These are phyloP conservation scores for Coprinellus micaceus DNA, from an alignment of 768 basidiomycete species.

Conservation along the genomic window DNA sequence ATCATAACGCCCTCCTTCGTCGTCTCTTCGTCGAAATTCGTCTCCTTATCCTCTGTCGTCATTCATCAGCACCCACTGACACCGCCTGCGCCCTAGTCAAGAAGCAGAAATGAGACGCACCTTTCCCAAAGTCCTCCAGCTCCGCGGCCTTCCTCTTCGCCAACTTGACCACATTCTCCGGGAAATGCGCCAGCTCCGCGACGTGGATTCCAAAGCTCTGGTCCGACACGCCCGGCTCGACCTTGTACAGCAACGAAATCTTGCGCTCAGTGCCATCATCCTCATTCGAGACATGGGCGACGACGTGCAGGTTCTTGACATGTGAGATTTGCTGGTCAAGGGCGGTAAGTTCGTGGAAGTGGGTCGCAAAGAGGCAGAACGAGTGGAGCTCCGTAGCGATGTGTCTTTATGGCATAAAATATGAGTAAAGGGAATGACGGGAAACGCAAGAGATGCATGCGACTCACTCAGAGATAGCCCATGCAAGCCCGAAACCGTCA, in stretches of 20 bases:
- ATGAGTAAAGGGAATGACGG: not conserved
- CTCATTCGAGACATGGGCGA: slow-evolving; percentile 87
- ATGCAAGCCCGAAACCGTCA: slow-evolving; percentile 96
- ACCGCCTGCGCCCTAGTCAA: not conserved
- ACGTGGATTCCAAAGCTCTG: slow-evolving; percentile 99
- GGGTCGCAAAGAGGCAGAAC: slow-evolving; percentile 95
- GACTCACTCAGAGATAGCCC: slow-evolving; percentile 97
- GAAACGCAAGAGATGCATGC: not conserved
- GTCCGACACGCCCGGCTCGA: slow-evolving; percentile 89
- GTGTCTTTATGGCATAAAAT: slow-evolving; percentile 48
- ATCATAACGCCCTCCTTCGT: slow-evolving; percentile 77
- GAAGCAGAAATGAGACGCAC: not conserved
- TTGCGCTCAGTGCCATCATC: slow-evolving; percentile 63
- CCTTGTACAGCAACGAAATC: slow-evolving; percentile 92
- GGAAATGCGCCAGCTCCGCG: slow-evolving; percentile 96
- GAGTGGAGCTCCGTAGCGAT: slow-evolving; percentile 90
- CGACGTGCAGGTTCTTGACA: slow-evolving; percentile 94
- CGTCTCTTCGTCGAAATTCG: slow-evolving; percentile 51
- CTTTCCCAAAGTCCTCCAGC: slow-evolving; percentile 73
- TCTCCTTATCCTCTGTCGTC: slow-evolving; percentile 18
- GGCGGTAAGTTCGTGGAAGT: slow-evolving; percentile 95
- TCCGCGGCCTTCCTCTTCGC: slow-evolving; percentile 91
- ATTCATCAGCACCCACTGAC: not conserved
- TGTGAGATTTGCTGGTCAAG: slow-evolving; percentile 82
- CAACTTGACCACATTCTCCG: slow-evolving; percentile 89